Conservation (phyloP, 129 eudicot species). For the Helianthus annuus region HanXRQr2.0-SUNRISE NC_035437.2:37412602-37413101, state of each 20-base stretch:
- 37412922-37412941: conserved; percentile 34
- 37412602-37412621: conserved; percentile 3
- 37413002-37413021: conserved; percentile 62
- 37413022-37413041: conserved; percentile 65
- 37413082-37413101: conserved; percentile 10
- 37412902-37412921: conserved; percentile 31
- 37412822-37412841: conserved; percentile 5
- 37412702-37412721: conserved; percentile 21
- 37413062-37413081: conserved; percentile 95
- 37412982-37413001: conserved; percentile 59
- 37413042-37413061: conserved; percentile 65
- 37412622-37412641: background rate
- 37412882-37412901: conserved; percentile 47
- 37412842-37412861: background rate
- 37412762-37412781: conserved; percentile 13
- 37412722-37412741: conserved; percentile 35
- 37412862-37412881: conserved; percentile 18
- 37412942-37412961: conserved; percentile 49
- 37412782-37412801: background rate
- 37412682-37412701: conserved; percentile 23
- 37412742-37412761: conserved; percentile 36
- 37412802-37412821: background rate
- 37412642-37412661: conserved; percentile 4
- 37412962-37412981: conserved; percentile 28
- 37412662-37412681: conserved; percentile 12